phyloP scores from a whole-genome alignment of 768 basidiomycete genomes.

The Tricholomella constricta region DNA sequence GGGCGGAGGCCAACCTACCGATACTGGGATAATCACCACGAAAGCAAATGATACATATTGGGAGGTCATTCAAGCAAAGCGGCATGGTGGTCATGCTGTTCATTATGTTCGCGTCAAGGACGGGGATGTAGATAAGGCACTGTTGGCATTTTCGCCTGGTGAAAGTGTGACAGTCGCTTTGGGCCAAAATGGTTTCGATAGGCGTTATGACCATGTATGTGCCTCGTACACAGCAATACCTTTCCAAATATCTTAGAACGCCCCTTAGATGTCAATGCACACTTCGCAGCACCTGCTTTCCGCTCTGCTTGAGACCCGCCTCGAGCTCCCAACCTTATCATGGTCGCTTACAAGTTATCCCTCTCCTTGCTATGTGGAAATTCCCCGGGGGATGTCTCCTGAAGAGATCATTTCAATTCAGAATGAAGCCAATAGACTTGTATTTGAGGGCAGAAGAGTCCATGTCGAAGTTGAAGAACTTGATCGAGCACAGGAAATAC shows the following conservation, averaged over 20 bases:
- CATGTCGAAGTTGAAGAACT: conserved; percentile 78
- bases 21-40: conserved; percentile 60
- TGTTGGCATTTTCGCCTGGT: conserved; percentile 52
- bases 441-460: conserved; percentile 67
- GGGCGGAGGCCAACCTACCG: conserved; percentile 80
- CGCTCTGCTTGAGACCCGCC: conserved; percentile 67
- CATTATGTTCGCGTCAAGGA: conserved; percentile 61
- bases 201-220: conserved; percentile 75
- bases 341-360: conserved; percentile 80
- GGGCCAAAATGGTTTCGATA: conserved; percentile 58
- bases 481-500: conserved; percentile 36
- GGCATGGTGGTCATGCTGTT: conserved; percentile 73
- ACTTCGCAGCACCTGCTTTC: conserved; percentile 85
- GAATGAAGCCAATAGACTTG: conserved; percentile 62
- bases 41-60: conserved; percentile 47
- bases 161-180: conserved; percentile 53
- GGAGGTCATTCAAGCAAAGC: conserved; percentile 65
- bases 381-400: conserved; percentile 64
- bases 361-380: conserved; percentile 73
- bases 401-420: conserved; percentile 68
- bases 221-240: background rate
- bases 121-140: conserved; percentile 42
- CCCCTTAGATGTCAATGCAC: conserved; percentile 74
- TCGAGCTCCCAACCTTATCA: conserved; percentile 70
- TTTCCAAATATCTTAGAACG: background rate